A percentile compares a stretch with the other conserved stretches of the same genome.
phyloP scores from a whole-genome alignment of 1,284 basidiomycete genomes.

The Butyriboletus appendiculatus region DNA sequence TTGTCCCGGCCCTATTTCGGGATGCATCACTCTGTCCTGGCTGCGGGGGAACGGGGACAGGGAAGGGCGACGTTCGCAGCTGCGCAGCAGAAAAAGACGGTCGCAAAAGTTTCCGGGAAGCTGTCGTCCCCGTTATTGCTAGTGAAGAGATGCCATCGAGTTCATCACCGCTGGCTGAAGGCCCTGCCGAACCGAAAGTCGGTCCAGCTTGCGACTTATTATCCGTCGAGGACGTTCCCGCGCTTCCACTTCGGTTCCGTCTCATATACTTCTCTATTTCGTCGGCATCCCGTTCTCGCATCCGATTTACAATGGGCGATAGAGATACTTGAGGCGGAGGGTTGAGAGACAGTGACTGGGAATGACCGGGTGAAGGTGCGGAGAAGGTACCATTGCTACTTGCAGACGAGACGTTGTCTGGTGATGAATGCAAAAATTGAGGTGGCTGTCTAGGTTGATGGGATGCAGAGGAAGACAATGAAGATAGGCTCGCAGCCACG shows the following conservation, averaged over 20 bases:
- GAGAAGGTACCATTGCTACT: conserved; percentile 50
- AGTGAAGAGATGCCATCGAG: conserved; percentile 48
- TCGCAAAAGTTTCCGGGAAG: conserved; percentile 58
- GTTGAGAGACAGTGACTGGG: conserved; percentile 39
- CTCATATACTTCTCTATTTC: conserved; percentile 82
- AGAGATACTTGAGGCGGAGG: conserved; percentile 43
- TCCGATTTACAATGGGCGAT: conserved; percentile 73
- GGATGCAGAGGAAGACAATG: conserved; percentile 44
- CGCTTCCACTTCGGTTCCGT: conserved; percentile 77
- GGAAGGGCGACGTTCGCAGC: conserved; percentile 51
- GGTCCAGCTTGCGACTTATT: conserved; percentile 58
- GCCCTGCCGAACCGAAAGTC: conserved; percentile 48
- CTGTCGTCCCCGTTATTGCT: conserved; percentile 53
- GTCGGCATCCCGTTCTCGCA: conserved; percentile 78
- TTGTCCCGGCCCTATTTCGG: conserved; percentile 69
- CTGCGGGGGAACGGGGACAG: conserved; percentile 36
- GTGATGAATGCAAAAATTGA: conserved; percentile 47
- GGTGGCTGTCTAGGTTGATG: conserved; percentile 54
- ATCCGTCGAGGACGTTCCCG: conserved; percentile 68
- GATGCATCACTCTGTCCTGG: conserved; percentile 44
- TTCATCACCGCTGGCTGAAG: conserved; percentile 54
- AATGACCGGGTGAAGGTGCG: conserved; percentile 44
- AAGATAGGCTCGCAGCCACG: conserved; percentile 46
- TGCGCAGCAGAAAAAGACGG: conserved; percentile 79
- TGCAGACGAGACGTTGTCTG: conserved; percentile 36